A percentile compares a stretch with the other conserved stretches of the same genome.
Evolutionary conservation across 2,329 filamentous ascomycete species (phyloP).

Genomic region (Clonostachys rhizophaga): DNA sequence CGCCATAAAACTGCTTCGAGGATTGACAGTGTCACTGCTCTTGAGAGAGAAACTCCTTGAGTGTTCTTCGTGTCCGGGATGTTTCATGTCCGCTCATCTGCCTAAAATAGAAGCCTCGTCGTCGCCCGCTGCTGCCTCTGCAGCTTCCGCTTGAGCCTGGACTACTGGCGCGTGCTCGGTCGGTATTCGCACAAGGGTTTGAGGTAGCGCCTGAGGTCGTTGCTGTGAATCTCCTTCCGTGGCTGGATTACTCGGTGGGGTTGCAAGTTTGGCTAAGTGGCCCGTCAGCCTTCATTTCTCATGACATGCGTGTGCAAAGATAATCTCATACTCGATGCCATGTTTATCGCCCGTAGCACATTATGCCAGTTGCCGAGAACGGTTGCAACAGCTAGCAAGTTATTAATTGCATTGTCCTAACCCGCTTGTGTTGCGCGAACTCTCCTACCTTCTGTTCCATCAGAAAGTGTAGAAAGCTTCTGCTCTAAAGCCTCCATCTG

Average conservation of each 20-base stretch:
- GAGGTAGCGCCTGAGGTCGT: slow-evolving; percentile 55
- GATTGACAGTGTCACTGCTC: too few species aligned
- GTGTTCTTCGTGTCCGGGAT: too few species aligned
- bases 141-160: slow-evolving; percentile 54
- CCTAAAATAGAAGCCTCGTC: too few species aligned
- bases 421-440: too few species aligned
- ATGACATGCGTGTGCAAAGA: not conserved
- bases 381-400: slow-evolving; percentile 48
- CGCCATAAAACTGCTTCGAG: too few species aligned
- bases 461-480: slow-evolving; percentile 71
- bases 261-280: slow-evolving; percentile 61
- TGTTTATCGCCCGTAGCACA: slow-evolving; percentile 77
- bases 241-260: slow-evolving; percentile 33
- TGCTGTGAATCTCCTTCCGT: slow-evolving; percentile 34
- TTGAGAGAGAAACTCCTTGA: too few species aligned
- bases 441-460: slow-evolving; percentile 70
- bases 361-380: slow-evolving; percentile 87
- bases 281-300: not conserved
- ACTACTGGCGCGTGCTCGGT: slow-evolving; percentile 69
- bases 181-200: slow-evolving; percentile 80
- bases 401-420: not conserved
- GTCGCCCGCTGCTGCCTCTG: slow-evolving; percentile 24
- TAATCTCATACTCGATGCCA: slow-evolving; percentile 67
- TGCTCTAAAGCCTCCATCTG: slow-evolving; percentile 81
- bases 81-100: too few species aligned